Conservation (phyloP, 1,284 basidiomycete genomes). For the Xerocomus minutiporus region DNA sequence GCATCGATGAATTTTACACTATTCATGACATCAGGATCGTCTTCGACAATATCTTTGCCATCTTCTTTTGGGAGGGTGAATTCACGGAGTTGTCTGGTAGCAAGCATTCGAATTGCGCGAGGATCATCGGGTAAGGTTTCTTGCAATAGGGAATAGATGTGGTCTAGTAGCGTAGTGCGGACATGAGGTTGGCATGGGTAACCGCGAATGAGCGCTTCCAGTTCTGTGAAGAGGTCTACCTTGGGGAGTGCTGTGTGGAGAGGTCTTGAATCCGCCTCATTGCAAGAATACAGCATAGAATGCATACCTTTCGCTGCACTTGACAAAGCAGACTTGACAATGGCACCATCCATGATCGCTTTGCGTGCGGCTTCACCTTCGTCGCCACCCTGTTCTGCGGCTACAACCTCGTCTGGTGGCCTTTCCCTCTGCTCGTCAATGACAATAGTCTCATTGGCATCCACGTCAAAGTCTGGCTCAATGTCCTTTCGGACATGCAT, state of each 20-base stretch:
- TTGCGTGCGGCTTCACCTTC: constrained; percentile 49
- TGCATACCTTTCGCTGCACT: constrained; percentile 61
- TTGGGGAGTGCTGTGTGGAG: constrained; percentile 49
- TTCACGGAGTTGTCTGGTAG: constrained; percentile 40
- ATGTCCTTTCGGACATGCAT: constrained; percentile 21
- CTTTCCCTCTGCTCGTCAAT: constrained; percentile 23
- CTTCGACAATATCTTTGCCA: constrained; percentile 3
- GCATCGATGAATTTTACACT: constrained; percentile 52
- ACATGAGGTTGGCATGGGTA: constrained; percentile 52
- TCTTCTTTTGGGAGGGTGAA: constrained; percentile 9
- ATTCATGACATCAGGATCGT: constrained; percentile 14
- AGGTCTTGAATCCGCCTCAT: constrained; percentile 3
- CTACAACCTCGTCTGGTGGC: constrained; percentile 23
- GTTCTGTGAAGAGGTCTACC: constrained; percentile 52
- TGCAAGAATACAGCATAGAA: background rate
- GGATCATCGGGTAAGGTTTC: constrained; percentile 45
- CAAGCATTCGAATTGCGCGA: constrained; percentile 49
- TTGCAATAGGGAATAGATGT: constrained; percentile 50
- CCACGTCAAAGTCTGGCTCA: constrained; percentile 21
- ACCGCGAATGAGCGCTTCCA: constrained; percentile 49
- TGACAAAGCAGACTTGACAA: constrained; percentile 64
- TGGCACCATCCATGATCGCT: constrained; percentile 65
- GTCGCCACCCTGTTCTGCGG: constrained; percentile 35
- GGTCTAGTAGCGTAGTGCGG: constrained; percentile 46
- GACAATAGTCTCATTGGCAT: constrained; percentile 19